A percentile compares a stretch with the other conserved stretches of the same genome.
Conservation (phyloP, 179 eudicot genomes). For the Nepenthes alata region DNA sequence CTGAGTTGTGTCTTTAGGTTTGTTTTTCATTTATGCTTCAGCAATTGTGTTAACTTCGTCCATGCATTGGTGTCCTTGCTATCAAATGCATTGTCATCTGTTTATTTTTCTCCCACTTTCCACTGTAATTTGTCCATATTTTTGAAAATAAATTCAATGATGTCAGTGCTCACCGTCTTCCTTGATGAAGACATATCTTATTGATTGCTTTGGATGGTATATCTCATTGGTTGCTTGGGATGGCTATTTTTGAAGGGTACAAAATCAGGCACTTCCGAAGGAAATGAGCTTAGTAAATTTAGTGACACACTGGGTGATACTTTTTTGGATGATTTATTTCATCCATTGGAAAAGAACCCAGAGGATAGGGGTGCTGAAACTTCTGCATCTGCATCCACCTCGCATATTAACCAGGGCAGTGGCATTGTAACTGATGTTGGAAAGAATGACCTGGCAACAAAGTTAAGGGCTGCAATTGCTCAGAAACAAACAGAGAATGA, state of each 20-base stretch:
- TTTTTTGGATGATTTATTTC: slow-evolving; percentile 87
- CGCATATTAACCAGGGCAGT: slow-evolving; percentile 36
- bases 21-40: neutral
- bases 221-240: slow-evolving; percentile 4
- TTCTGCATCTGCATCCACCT: slow-evolving; percentile 64
- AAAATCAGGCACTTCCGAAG: slow-evolving; percentile 32
- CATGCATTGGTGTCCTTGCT: neutral
- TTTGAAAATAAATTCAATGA: neutral
- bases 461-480: slow-evolving; percentile 84
- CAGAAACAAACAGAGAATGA: slow-evolving; percentile 78
- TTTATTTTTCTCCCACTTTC: too few species aligned
- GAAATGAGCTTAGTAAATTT: slow-evolving; percentile 69
- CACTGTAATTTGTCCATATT: neutral
- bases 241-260: slow-evolving; percentile 29
- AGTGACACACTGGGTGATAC: slow-evolving; percentile 97
- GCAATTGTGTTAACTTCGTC: neutral
- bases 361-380: slow-evolving; percentile 40
- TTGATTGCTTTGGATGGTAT: neutral
- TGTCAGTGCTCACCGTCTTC: neutral
- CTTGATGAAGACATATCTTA: neutral
- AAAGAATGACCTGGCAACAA: slow-evolving; percentile 65
- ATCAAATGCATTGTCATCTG: too few species aligned
- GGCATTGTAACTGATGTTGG: slow-evolving; percentile 30
- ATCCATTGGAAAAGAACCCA: slow-evolving; percentile 43
- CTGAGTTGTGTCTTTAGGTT: too few species aligned